phyloP scores from a whole-genome alignment of 2,329 filamentous ascomycete genomes.

The Epichloe aotearoae region DNA sequence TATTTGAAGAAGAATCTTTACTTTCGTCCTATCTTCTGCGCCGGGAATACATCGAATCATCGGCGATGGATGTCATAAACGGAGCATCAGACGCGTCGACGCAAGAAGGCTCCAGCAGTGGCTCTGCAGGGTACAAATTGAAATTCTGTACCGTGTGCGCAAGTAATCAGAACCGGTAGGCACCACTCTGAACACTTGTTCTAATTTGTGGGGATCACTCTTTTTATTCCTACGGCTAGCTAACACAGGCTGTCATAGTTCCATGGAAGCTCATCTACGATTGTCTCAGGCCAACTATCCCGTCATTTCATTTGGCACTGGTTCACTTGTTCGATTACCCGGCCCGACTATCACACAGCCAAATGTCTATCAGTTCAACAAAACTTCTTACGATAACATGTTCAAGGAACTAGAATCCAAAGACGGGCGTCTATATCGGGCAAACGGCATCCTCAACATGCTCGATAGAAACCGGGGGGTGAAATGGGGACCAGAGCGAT shows the following conservation, averaged over 20 bases:
- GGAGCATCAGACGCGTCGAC: constrained; percentile 20
- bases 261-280: constrained; percentile 94
- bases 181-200: not conserved
- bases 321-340: constrained; percentile 83
- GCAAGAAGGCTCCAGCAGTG: constrained; percentile 34
- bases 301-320: constrained; percentile 96
- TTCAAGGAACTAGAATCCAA: constrained; percentile 81
- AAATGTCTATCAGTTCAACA: constrained; percentile 97
- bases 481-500: constrained; percentile 92
- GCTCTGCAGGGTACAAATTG: constrained; percentile 61
- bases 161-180: constrained; percentile 89
- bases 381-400: constrained; percentile 88
- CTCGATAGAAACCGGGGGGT: constrained; percentile 79
- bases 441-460: constrained; percentile 94
- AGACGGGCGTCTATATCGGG: constrained; percentile 74
- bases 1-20: not conserved
- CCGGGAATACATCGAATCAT: not conserved
- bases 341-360: constrained; percentile 85
- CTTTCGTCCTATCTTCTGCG: not conserved
- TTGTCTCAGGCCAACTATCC: constrained; percentile 78
- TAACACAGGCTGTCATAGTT: constrained; percentile 11
- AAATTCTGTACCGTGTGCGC: constrained; percentile 99
- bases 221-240: not conserved
- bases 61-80: constrained; percentile 29
- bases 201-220: not conserved